Conservation (phyloP, 78 protist species). For the Dictyostelium firmibasis region DNA sequence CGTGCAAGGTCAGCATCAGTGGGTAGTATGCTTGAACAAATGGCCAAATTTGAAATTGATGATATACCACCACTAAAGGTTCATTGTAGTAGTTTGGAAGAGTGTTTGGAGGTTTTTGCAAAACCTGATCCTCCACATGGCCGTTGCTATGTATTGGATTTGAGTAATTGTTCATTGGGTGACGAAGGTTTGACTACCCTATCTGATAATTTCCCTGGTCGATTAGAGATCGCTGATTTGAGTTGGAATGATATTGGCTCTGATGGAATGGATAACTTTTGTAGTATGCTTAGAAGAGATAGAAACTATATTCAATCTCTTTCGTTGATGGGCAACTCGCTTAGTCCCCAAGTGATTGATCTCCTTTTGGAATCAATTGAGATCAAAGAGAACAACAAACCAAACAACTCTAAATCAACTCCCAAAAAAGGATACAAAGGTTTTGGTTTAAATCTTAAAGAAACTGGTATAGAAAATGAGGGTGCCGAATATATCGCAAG, state of each 20-base stretch:
- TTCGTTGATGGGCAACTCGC: conserved; percentile 28
- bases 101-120: conserved; percentile 27
- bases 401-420: not conserved
- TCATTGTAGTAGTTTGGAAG: conserved; percentile 33
- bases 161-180: conserved; percentile 48
- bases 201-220: conserved; percentile 7
- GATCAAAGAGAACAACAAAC: not conserved
- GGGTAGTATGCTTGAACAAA: conserved; percentile 28
- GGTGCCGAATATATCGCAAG: conserved; percentile 50
- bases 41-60: conserved; percentile 25
- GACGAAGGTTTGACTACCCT: conserved; percentile 38
- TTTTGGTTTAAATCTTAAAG: conserved; percentile 58
- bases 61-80: conserved; percentile 74
- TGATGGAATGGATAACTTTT: conserved; percentile 24
- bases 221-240: conserved; percentile 50
- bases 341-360: conserved; percentile 13
- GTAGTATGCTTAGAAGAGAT: not conserved
- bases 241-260: conserved; percentile 61
- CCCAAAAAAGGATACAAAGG: conserved; percentile 28
- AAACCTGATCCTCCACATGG: conserved; percentile 56
- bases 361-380: conserved; percentile 13
- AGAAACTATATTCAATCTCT: conserved; percentile 32
- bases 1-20: conserved; percentile 48
- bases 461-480: conserved; percentile 74
- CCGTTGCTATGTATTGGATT: conserved; percentile 57